Conservation (phyloP, 2,329 filamentous ascomycete genomes). For the Cladosporium sp. region DNA sequence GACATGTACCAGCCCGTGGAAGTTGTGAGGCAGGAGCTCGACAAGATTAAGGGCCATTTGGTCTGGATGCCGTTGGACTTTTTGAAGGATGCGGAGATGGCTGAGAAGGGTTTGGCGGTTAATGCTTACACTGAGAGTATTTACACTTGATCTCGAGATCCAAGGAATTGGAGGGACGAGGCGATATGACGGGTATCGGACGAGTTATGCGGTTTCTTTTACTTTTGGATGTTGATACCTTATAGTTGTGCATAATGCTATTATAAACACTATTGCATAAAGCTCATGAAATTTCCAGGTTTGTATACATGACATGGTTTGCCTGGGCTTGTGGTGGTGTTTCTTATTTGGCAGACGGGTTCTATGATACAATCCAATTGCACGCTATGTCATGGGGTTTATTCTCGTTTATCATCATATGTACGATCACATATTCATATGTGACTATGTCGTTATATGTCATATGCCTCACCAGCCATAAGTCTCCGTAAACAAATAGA, state of each 20-base stretch:
- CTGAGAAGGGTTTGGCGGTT: conserved; percentile 79
- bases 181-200: neutral
- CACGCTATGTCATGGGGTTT: too few species aligned
- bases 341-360: too few species aligned
- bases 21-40: conserved; percentile 70
- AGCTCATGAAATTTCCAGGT: too few species aligned
- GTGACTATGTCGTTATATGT: too few species aligned
- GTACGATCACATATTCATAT: too few species aligned
- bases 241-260: neutral
- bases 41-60: conserved; percentile 74
- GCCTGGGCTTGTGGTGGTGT: too few species aligned
- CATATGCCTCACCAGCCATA: conserved; percentile 43
- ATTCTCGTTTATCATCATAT: too few species aligned
- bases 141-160: conserved; percentile 55
- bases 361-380: too few species aligned
- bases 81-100: conserved; percentile 79
- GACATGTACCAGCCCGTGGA: conserved; percentile 70
- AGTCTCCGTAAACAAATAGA: conserved; percentile 57
- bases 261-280: neutral
- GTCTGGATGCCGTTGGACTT: conserved; percentile 96
- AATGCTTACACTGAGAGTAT: conserved; percentile 86
- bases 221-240: neutral
- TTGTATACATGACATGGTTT: too few species aligned
- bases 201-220: neutral
- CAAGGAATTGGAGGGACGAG: neutral